phyloP scores from a whole-genome alignment of 2,329 filamentous ascomycete genomes.

The Nigrospora osmanthi region DNA sequence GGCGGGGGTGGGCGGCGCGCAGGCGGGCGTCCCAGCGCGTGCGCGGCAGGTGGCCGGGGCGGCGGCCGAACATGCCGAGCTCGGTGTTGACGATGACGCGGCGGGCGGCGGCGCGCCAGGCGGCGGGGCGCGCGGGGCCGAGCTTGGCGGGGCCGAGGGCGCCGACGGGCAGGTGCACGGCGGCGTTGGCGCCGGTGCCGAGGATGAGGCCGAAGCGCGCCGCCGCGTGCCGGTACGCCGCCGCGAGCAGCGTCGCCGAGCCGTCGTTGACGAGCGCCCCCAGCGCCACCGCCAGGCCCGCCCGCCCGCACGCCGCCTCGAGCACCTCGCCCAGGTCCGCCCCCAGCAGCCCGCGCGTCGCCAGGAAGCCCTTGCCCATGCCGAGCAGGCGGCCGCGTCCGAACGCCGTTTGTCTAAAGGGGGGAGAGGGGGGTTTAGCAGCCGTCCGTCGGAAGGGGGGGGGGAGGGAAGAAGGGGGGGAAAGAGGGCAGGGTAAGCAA shows the following conservation, averaged over 20 bases:
- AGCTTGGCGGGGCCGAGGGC: conserved; percentile 49
- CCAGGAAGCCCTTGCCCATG: conserved; percentile 62
- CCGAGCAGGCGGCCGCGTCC: conserved; percentile 48
- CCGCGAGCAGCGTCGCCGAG: conserved; percentile 56
- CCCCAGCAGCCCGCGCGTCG: conserved; percentile 48
- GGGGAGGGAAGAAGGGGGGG: no score
- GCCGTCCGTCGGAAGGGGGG: no score
- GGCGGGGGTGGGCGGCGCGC: conserved; percentile 35
- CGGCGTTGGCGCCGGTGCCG: conserved; percentile 60
- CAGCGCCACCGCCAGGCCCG: conserved; percentile 46
- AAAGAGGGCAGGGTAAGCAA: neutral
- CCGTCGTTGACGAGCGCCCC: conserved; percentile 60
- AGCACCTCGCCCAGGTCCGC: conserved; percentile 54
- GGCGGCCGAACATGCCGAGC: conserved; percentile 57
- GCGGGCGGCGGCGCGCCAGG: conserved; percentile 50
- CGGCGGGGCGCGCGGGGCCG: conserved; percentile 41
- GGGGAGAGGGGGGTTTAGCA: no score
- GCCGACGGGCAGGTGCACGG: conserved; percentile 53
- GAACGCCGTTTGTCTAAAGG: conserved; percentile 52
- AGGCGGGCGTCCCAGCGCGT: conserved; percentile 54
- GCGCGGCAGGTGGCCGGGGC: conserved; percentile 46
- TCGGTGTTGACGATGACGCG: conserved; percentile 63
- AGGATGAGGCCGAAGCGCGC: conserved; percentile 59
- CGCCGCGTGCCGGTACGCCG: conserved; percentile 49
- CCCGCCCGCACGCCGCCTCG: conserved; percentile 40